Evolutionary conservation across 2,329 filamentous ascomycete genomes (phyloP).

Genomic region (Neobulgaria alba): DNA sequence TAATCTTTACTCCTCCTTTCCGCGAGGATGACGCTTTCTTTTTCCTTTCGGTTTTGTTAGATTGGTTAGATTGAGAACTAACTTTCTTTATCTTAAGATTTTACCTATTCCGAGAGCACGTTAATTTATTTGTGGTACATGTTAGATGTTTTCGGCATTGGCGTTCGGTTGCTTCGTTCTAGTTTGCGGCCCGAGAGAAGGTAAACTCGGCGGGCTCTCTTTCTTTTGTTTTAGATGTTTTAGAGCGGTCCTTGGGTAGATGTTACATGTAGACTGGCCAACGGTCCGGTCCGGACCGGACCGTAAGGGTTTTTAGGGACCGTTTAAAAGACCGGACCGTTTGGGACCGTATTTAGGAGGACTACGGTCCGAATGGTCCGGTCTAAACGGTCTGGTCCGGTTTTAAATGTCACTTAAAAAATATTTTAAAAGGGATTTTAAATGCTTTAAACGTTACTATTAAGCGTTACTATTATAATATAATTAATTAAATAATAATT

Average conservation of each 20-base stretch:
- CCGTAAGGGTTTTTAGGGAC: not conserved
- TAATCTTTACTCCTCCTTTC: slow-evolving; percentile 1
- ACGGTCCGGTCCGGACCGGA: not conserved
- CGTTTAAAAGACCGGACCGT: not conserved
- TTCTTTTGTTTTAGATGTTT: no score
- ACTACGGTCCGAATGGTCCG: not conserved
- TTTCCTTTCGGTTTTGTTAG: no score
- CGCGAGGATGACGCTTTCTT: no score
- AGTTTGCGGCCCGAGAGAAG: no score
- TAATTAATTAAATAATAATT: not conserved
- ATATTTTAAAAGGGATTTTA: not conserved
- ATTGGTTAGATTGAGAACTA: no score
- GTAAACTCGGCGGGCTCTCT: no score
- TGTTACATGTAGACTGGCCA: not conserved
- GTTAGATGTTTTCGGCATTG: no score
- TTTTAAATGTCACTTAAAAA: not conserved
- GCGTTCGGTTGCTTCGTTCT: no score
- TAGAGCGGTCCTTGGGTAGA: no score
- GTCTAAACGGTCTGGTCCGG: not conserved
- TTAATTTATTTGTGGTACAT: no score
- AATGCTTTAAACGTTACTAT: not conserved
- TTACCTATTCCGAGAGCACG: no score
- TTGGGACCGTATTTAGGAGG: not conserved
- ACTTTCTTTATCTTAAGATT: no score
- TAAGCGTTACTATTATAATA: not conserved